These are phyloP conservation scores for Trametes sp. DNA, from an alignment of 1,284 basidiomycete genomes.

Conservation along the genomic window DNA sequence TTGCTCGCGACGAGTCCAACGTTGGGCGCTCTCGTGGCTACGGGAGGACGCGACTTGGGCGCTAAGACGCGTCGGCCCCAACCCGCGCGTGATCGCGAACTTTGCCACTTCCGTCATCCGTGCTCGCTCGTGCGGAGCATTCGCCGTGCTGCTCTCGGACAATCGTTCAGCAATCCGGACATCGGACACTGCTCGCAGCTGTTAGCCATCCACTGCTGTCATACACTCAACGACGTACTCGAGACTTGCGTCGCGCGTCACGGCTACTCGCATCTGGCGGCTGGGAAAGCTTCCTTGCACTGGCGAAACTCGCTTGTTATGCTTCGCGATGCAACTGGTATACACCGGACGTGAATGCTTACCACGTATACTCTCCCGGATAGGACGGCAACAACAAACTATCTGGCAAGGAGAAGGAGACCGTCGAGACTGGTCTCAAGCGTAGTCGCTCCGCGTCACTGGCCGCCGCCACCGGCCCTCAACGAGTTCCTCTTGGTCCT, in stretches of 20 bases:
- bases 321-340: not conserved
- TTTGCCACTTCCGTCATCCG: slow-evolving; percentile 26
- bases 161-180: slow-evolving; percentile 8
- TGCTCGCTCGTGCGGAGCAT: slow-evolving; percentile 11
- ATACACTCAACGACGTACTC: not conserved
- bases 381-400: slow-evolving; percentile 45
- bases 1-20: slow-evolving; percentile 10
- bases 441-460: slow-evolving; percentile 67
- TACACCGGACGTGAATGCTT: slow-evolving; percentile 12
- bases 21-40: slow-evolving; percentile 15
- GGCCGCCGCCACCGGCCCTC: slow-evolving; percentile 61
- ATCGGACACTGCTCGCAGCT: not conserved
- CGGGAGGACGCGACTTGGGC: slow-evolving; percentile 24
- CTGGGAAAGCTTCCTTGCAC: too few relatives aligned
- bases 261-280: not conserved
- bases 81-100: slow-evolving; percentile 31
- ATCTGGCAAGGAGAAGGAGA: slow-evolving; percentile 57
- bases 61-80: slow-evolving; percentile 24
- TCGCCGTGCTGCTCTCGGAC: slow-evolving; percentile 5
- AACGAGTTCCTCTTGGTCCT: slow-evolving; percentile 72
- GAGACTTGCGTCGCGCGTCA: not conserved
- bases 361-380: slow-evolving; percentile 10
- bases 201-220: not conserved
- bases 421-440: slow-evolving; percentile 61
- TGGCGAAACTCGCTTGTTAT: not conserved